Evolutionary conservation across 2,329 filamentous ascomycete species (phyloP), one percentile per base, ranked within the genome.

Genomic region (Apiospora aurea): DNA sequence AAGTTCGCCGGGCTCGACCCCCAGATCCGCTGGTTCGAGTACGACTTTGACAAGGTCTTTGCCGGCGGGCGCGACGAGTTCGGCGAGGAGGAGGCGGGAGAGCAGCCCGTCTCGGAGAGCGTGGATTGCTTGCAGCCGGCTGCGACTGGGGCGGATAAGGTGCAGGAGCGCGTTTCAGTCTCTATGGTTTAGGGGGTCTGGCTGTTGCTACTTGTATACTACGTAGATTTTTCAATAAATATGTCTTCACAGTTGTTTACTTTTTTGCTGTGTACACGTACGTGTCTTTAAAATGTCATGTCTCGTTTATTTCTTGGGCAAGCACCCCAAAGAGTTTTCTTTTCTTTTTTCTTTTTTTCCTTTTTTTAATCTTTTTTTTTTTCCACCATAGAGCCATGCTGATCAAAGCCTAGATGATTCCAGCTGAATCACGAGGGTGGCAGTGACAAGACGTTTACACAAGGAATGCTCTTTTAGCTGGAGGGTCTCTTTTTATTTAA

Each of bases 1-100:
- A 90, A 90, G 80, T 88, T 90, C 76, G 88, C 88, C 14, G 88
- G 87, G 2, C 81, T 91, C 70, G 81, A 82, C 75, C 88, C 89
- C 5, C 82, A 85, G 67, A 88, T 91, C 74, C 82, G 86, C 70
- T 91, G 88, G 87, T 80, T 80, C 75, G 89, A 91, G 82, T 86
- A 86, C 76, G 86, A 89, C 69, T 90, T 89, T 74, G 86, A 89
- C 24, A 84, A 86, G 75, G 84, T 89, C n/a, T 89, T 89, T 73
- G 81, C 79, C 13, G 75, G 77, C 69, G 83, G 83, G 8, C 79
- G 82, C 34, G 82, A 84, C 66, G 79, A 76, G 72, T 83, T 81
- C 73, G 82, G 82, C 64, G 77, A 79, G 18, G 74, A 79, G 18
- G 74, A 74, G 66, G 69, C 34, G 4, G 67, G 18, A 2, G 4